These are phyloP conservation scores for Claviceps sp. DNA, from an alignment of 2,329 filamentous ascomycete genomes.

Conservation along the genomic window DNA sequence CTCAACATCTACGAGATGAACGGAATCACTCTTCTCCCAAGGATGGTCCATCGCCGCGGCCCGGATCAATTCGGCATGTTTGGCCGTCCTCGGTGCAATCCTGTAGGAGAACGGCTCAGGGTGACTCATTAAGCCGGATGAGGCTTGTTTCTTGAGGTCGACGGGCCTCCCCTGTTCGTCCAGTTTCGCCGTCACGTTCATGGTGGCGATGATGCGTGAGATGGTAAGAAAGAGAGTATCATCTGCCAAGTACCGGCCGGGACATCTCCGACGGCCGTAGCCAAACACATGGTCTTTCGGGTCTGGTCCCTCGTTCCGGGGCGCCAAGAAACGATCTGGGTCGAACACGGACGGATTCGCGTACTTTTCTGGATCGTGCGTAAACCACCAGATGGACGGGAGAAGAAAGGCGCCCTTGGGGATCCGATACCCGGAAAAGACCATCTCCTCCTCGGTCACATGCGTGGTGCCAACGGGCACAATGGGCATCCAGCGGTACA, in stretches of 20 bases:
- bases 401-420: slow-evolving; percentile 16
- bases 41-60: slow-evolving; percentile 3
- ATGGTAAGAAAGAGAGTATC: slow-evolving; percentile 18
- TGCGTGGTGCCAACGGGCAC: slow-evolving; percentile 25
- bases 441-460: slow-evolving; percentile 18
- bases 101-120: not conserved
- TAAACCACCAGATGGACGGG: slow-evolving; percentile 18
- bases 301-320: slow-evolving; percentile 14
- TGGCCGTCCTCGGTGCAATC: slow-evolving; percentile 1
- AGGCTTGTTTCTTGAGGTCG: slow-evolving; percentile 7
- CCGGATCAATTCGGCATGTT: slow-evolving; percentile 2
- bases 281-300: slow-evolving; percentile 18
- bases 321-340: slow-evolving; percentile 18
- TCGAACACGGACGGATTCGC: slow-evolving; percentile 23
- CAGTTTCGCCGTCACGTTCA: slow-evolving; percentile 20
- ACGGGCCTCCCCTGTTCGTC: slow-evolving; percentile 23
- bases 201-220: slow-evolving; percentile 31
- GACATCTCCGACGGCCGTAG: slow-evolving; percentile 23
- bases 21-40: slow-evolving; percentile 5
- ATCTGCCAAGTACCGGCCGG: slow-evolving; percentile 20
- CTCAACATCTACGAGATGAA: not conserved
- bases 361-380: slow-evolving; percentile 58
- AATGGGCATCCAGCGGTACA: slow-evolving; percentile 17
- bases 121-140: slow-evolving; percentile 1
- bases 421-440: slow-evolving; percentile 12